A percentile compares a stretch with the other conserved stretches of the same genome.
phyloP scores from a whole-genome alignment of 1,284 basidiomycete genomes.

The Apiotrichum brassicae region DNA sequence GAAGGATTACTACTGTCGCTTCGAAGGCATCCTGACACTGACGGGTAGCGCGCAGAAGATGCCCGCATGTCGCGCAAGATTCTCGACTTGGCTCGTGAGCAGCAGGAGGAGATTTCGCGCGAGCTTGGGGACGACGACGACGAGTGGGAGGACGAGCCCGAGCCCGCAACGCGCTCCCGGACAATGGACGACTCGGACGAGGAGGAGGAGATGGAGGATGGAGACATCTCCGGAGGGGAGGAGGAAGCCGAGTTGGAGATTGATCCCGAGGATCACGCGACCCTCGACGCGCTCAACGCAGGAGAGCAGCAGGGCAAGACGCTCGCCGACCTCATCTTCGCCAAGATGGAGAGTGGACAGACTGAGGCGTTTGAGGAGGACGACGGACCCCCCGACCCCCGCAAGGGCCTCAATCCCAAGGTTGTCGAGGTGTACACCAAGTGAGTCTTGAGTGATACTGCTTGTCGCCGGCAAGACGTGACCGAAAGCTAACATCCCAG shows the following conservation, averaged over 20 bases:
- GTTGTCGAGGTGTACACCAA: conserved; percentile 93
- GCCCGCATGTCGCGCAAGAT: conserved; percentile 83
- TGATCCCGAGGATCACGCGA: conserved; percentile 76
- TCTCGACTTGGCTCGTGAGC: conserved; percentile 83
- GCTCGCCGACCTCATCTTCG: conserved; percentile 91
- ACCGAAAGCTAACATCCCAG: conserved; percentile 46
- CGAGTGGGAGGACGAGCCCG: conserved; percentile 45
- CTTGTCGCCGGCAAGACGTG: background rate
- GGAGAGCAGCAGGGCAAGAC: conserved; percentile 60
- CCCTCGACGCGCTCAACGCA: conserved; percentile 62
- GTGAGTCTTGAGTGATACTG: too few species aligned
- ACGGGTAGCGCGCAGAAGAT: conserved; percentile 70
- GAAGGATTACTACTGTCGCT: too few species aligned
- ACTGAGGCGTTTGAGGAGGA: conserved; percentile 51
- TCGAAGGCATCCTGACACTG: background rate
- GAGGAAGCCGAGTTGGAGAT: conserved; percentile 66
- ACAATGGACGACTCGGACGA: conserved; percentile 30
- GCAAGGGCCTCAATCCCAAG: conserved; percentile 91
- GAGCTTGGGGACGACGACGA: conserved; percentile 49
- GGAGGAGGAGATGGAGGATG: conserved; percentile 41
- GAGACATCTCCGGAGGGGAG: conserved; percentile 45
- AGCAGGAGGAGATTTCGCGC: conserved; percentile 81
- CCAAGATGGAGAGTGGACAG: conserved; percentile 68
- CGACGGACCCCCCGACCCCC: conserved; percentile 64
- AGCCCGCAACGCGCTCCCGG: conserved; percentile 22